Evolutionary conservation across 2,329 filamentous ascomycete genomes (phyloP).

Genomic region (Chaetomiaceae sp.): DNA sequence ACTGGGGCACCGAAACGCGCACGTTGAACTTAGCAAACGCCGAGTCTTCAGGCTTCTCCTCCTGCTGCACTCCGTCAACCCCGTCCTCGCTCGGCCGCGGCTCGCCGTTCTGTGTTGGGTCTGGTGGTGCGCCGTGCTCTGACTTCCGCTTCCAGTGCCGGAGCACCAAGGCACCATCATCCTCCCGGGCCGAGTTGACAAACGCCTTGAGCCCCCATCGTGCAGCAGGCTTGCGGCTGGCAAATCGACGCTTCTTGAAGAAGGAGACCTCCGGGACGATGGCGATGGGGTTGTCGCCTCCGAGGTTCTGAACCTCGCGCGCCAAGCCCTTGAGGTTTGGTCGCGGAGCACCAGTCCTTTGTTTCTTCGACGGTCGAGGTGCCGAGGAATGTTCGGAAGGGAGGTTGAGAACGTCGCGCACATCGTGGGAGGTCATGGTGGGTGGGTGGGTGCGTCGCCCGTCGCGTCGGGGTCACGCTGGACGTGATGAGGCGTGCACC

Average conservation of each 20-base stretch:
- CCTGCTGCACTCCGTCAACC: slow-evolving; percentile 21
- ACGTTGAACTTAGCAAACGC: slow-evolving; percentile 85
- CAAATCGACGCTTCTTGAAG: slow-evolving; percentile 54
- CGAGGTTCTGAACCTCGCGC: slow-evolving; percentile 59
- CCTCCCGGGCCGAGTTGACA: slow-evolving; percentile 64
- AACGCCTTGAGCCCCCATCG: slow-evolving; percentile 67
- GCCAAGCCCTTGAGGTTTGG: slow-evolving; percentile 58
- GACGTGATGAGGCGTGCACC: too few species aligned
- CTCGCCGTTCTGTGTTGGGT: slow-evolving; percentile 29
- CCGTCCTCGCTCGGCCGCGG: slow-evolving; percentile 30
- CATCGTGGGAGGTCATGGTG: slow-evolving; percentile 68
- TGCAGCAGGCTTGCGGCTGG: slow-evolving; percentile 49
- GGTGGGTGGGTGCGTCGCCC: slow-evolving; percentile 13
- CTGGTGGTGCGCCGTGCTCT: slow-evolving; percentile 33
- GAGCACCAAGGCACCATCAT: slow-evolving; percentile 60
- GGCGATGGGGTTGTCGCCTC: slow-evolving; percentile 60
- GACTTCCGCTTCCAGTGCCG: slow-evolving; percentile 73
- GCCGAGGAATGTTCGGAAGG: slow-evolving; percentile 50
- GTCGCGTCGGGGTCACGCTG: slow-evolving; percentile 11
- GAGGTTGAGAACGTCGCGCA: slow-evolving; percentile 83
- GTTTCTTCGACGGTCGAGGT: slow-evolving; percentile 64
- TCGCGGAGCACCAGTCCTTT: slow-evolving; percentile 57
- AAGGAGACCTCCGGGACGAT: slow-evolving; percentile 55
- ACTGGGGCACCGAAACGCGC: slow-evolving; percentile 68
- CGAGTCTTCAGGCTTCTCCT: slow-evolving; percentile 47